Percentiles rank a stretch among this genome's conserved stretches.
Evolutionary conservation across 2,329 filamentous ascomycete genomes (phyloP).

Genomic region (Talaromyces sp.): DNA sequence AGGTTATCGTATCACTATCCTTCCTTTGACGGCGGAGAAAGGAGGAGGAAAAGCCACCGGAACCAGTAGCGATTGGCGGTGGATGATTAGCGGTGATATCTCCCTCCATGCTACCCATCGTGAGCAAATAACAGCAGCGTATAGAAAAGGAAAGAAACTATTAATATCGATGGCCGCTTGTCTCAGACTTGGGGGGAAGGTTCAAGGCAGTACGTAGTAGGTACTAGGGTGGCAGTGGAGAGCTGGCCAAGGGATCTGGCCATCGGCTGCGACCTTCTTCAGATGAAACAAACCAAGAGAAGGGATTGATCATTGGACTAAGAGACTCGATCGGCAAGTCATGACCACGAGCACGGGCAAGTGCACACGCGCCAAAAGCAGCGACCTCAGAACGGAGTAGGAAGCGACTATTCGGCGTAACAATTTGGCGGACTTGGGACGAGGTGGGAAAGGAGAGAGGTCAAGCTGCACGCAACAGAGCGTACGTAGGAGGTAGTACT

Average conservation of each 20-base stretch:
- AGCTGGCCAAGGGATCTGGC: constrained; percentile 12
- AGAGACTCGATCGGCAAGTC: constrained; percentile 8
- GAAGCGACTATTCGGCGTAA: neutral
- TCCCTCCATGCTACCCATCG: constrained; percentile 8
- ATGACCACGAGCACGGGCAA: constrained; percentile 12
- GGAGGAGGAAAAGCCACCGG: constrained; percentile 16
- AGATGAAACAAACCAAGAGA: constrained; percentile 7
- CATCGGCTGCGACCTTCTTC: constrained; percentile 13
- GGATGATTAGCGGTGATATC: constrained; percentile 9
- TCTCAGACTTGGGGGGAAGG: too few relatives aligned
- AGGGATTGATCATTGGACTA: constrained; percentile 5
- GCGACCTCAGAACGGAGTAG: neutral
- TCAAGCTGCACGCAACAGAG: neutral
- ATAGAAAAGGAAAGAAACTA: neutral
- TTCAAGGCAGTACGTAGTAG: too few relatives aligned
- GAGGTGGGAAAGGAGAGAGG: neutral
- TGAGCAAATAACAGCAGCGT: constrained; percentile 2
- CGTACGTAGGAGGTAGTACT: too few relatives aligned
- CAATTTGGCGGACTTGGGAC: neutral
- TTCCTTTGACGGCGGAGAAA: constrained; percentile 18
- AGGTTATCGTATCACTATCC: constrained; percentile 3
- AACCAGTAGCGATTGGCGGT: constrained; percentile 18
- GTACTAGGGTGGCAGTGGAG: neutral
- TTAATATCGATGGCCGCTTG: constrained; percentile 4
- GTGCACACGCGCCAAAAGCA: constrained; percentile 11